Evolutionary conservation across 2,329 filamentous ascomycete genomes (phyloP), one percentile per base, ranked within the genome.

Genomic region (Ilyonectria sp.): DNA sequence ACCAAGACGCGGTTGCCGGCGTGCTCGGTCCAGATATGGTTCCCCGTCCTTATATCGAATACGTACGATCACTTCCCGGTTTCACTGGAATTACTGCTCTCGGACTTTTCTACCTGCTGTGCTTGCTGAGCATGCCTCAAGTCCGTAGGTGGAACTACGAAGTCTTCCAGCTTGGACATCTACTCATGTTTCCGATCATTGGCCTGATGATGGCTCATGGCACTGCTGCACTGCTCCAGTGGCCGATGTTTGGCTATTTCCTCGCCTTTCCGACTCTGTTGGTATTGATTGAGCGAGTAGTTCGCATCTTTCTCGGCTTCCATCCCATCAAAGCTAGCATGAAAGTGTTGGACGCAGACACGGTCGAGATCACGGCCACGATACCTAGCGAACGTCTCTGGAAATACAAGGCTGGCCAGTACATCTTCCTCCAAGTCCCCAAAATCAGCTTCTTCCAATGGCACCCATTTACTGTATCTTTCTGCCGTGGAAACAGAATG

Each of bases 391-490:
- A 83, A 59, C 78, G 84, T 1, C 77, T 86, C 3, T 88, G 85
- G 86, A 81, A 80, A 44, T 89, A 88, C 72, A 82, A 84, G 60
- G 86, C 87, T n/a, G 87, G 87, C 0, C 86, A 89, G 72, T 89
- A 89, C 64, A 82, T 90, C 15, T 85, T 90, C 52, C 78, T 89
- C 0, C 87, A 89, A 69, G 85, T 89, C 0, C 87, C 87, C 0
- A 68, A 79, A 33, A 75, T 89, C 23, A 87, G 86, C 43, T 78
- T 81, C 56, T 89, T 86, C 64, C 86, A 89, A 70, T 90, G 87
- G 87, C 87, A 90, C 63, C 87, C 87, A 0, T 90, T 90, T 69
- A 89, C 87, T 0, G 85, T 90, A 0, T 89, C 87, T 0, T 84
- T 85, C 2, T 89, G 87, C 69, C 81, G 82, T 15, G 86, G 84